Evolutionary conservation across 2,329 filamentous ascomycete species (phyloP), one percentile per base, ranked within the genome.

Genomic region (Scolecobasidium constrictum): DNA sequence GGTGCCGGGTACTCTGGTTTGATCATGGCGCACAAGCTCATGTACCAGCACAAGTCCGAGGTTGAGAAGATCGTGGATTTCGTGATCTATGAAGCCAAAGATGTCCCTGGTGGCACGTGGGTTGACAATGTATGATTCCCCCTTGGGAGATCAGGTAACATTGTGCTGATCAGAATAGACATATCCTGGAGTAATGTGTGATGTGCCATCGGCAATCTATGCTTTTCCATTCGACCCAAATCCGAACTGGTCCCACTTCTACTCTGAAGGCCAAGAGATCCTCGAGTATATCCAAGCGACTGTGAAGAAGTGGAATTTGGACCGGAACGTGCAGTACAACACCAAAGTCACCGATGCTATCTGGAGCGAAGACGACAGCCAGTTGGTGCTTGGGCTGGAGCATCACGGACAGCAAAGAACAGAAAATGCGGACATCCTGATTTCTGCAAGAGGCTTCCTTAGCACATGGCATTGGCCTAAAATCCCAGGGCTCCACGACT

Each of bases 71-170:
- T 21, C 11, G 7, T 39, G 11, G 33, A 43, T 11, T 36, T 43
- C 13, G 31, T 19, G 11, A 17, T 46, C 16, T 46, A 15, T 33
- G 40, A 43, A 7, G 33, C 7, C 12, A 43, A 43, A 11, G 17
- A 20, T 7, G 36, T 12, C 11, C 11, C 33, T 43, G 40, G 40
- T 11, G 40, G 40, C 5, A 43, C 40, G 11, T 43, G 40, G 40
- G 12, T 13, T 13, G 39, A 18, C 34, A 36, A 36, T 17, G n/a
- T 31, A n/a, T 31, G n/a, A 31, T 9, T 31, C 9, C 26, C n/a
- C n/a, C n/a, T n/a, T 31, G 26, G n/a, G 26, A 31, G 26, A 9
- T n/a, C 9, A 31, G 9, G 26, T 9, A 31, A n/a, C n/a, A n/a
- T n/a, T 31, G n/a, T 31, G 26, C n/a, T 31, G 26, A n/a, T 31